Base-by-base conservation (phyloP, 2,329 filamentous ascomycete genomes). In the Fusarium nygamai region DNA sequence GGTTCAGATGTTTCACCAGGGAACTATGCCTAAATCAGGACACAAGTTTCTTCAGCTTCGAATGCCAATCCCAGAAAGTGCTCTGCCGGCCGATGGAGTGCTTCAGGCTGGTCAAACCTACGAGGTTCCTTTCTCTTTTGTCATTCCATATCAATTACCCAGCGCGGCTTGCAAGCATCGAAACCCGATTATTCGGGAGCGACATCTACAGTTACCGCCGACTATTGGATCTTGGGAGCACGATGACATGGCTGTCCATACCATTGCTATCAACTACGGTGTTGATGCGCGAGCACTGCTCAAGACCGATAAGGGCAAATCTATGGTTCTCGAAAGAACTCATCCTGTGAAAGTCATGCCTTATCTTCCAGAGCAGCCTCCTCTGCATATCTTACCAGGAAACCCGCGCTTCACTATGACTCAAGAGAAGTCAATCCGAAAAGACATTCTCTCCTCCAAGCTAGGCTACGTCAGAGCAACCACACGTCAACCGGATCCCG, bases 141-240 rank as follows among this genome's bases (percentile, higher is more conserved):
- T 78, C 0, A 69, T 77, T 17, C 75, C 73, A 0, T 70, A 68
- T 11, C 73, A 73, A 5, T 50, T 78, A 7, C 71, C 75, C 1
- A 71, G 71, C 3, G 73, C 66, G 0, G 56, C 76, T 1, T 78
- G 75, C 17, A 67, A 13, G 12, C 67, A 76, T 9, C 64, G 62
- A 17, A 64, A 63, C 4, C n/a, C 69, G 0, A 51, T 60, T 1
- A 57, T 73, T 1, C 46, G 62, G 5, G 69, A 75, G n/a, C 51
- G 66, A 5, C 75, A 77, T 29, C 46, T 75, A 16, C 69, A 67
- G 5, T 31, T 70, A 10, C 75, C 75, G 1, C 76, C 76, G 5
- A 77, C 72, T 3, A 16, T 77, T 22, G 76, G 76, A 8, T 43
- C 60, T 1, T 78, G 72, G 74, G 70, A 76, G 8, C 61, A 64